Evolutionary conservation across 352 stramenopile genomes (phyloP).

Genomic region (Phytopythium litorale): DNA sequence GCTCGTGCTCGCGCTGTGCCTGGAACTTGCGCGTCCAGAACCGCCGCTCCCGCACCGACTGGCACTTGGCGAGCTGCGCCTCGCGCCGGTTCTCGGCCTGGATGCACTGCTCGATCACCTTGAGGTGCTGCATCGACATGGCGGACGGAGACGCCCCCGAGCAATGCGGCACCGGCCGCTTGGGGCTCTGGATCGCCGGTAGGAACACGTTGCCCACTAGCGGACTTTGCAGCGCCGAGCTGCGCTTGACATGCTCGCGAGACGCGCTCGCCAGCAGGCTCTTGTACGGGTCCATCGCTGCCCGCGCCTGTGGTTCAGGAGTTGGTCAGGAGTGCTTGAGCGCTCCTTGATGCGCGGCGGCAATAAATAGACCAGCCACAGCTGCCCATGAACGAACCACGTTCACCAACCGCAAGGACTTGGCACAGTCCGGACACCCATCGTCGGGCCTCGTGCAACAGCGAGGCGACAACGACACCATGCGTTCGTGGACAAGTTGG

Average conservation of each 20-base stretch:
- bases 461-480: no score
- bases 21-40: slow-evolving; percentile 57
- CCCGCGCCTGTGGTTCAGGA: background rate
- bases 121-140: slow-evolving; percentile 45
- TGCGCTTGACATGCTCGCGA: slow-evolving; percentile 38
- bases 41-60: slow-evolving; percentile 38
- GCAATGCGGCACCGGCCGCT: slow-evolving; percentile 5
- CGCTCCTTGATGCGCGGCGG: slow-evolving; percentile 14
- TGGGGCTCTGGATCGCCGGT: slow-evolving; percentile 34
- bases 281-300: slow-evolving; percentile 36
- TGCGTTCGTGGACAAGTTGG: no score
- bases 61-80: slow-evolving; percentile 46
- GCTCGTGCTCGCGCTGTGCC: slow-evolving; percentile 46
- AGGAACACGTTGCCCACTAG: slow-evolving; percentile 66
- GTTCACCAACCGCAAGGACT: no score
- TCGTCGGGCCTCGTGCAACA: no score
- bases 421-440: no score
- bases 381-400: background rate
- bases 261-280: slow-evolving; percentile 38
- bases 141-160: slow-evolving; percentile 4
- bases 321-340: background rate
- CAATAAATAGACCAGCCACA: slow-evolving; percentile 16
- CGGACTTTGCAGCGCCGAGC: slow-evolving; percentile 34
- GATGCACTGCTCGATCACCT: slow-evolving; percentile 77
- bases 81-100: slow-evolving; percentile 66